These are phyloP conservation scores for Cryptococcus neoformans DNA, from an alignment of 1,284 basidiomycete genomes.

Conservation along the genomic window DNA sequence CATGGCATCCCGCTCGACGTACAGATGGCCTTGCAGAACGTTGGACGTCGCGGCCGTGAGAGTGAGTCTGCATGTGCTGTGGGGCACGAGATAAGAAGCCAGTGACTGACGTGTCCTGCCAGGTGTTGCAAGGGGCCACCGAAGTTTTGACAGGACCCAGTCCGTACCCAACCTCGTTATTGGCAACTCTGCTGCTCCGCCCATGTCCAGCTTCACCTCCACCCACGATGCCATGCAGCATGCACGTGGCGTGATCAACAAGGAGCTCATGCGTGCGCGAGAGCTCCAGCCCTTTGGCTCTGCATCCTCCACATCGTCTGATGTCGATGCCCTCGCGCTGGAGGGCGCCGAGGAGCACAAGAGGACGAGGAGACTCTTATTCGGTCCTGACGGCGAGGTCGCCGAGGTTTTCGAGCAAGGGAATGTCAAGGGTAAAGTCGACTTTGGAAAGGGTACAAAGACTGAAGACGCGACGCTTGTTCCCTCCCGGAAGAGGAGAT, in stretches of 20 bases:
- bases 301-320: not conserved
- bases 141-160: constrained; percentile 34
- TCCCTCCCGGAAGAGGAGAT: constrained; percentile 6
- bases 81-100: no score
- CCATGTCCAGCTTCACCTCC: constrained; percentile 21
- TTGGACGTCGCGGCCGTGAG: constrained; percentile 28
- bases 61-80: constrained; percentile 22
- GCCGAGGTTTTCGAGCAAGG: constrained; percentile 1
- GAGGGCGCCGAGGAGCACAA: constrained; percentile 3
- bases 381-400: constrained; percentile 20
- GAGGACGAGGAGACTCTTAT: constrained; percentile 12
- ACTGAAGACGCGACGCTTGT: constrained; percentile 1
- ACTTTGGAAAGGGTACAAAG: constrained; percentile 11
- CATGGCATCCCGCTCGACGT: constrained; percentile 37
- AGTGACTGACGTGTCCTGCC: no score
- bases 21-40: constrained; percentile 32
- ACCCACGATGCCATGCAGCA: constrained; percentile 19
- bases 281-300: constrained; percentile 33
- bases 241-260: constrained; percentile 29
- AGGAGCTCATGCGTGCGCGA: constrained; percentile 20
- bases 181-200: constrained; percentile 5
- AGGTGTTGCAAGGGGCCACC: constrained; percentile 8
- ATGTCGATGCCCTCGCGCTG: not conserved
- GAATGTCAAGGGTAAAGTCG: not conserved
- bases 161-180: constrained; percentile 25